phyloP scores from a whole-genome alignment of 257 asterid genomes.

The Nicotiana noctiflora region DNA sequence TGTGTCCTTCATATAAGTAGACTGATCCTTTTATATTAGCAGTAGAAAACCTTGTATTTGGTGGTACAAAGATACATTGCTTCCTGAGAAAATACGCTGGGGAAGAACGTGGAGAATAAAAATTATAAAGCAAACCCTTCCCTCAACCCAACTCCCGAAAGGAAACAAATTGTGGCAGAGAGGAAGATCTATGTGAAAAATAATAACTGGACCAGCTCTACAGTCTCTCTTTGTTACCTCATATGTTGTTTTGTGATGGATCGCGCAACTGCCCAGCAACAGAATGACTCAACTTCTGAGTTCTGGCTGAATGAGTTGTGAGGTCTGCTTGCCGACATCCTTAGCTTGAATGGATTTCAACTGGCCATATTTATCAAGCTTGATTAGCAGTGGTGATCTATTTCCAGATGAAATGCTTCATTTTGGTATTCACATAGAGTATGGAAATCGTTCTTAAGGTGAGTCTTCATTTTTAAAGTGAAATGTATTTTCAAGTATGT shows the following conservation, averaged over 20 bases:
- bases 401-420: neutral
- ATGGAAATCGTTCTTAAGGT: neutral
- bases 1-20: neutral
- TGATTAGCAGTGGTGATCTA: neutral
- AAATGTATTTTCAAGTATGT: neutral
- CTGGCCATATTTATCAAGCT: neutral
- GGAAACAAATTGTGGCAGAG: neutral
- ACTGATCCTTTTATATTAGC: neutral
- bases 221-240: neutral
- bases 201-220: neutral
- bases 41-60: neutral
- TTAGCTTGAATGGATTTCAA: neutral
- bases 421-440: neutral
- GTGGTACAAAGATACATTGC: neutral
- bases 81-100: neutral
- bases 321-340: neutral
- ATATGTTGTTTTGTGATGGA: neutral
- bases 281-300: neutral
- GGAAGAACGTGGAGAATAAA: neutral
- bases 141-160: neutral
- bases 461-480: neutral
- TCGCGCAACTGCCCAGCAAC: neutral
- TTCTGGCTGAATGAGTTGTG: neutral
- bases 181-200: neutral
- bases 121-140: neutral